These are phyloP conservation scores for Zasmidium citrigriseum DNA, from an alignment of 2,329 filamentous ascomycete genomes.

Conservation along the genomic window DNA sequence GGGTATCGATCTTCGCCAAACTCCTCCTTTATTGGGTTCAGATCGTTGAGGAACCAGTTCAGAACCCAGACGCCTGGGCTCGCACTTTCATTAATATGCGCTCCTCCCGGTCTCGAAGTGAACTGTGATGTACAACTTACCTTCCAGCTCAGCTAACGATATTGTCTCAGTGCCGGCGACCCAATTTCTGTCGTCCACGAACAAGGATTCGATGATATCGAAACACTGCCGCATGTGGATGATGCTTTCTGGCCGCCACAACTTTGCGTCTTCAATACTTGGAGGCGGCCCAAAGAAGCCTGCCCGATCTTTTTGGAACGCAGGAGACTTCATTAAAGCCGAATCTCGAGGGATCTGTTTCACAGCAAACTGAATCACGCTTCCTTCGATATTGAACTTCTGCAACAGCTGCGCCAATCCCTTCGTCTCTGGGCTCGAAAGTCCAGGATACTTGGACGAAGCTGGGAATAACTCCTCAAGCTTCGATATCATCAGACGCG, in stretches of 20 bases:
- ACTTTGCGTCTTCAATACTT: conserved; percentile 40
- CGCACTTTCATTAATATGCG: conserved; percentile 30
- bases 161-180: conserved; percentile 56
- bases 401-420: conserved; percentile 60
- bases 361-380: conserved; percentile 56
- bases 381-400: conserved; percentile 57
- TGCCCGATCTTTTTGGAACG: conserved; percentile 61
- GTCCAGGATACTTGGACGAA: conserved; percentile 23
- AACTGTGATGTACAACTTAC: conserved; percentile 3
- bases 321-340: conserved; percentile 55
- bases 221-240: conserved; percentile 57
- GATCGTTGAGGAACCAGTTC: conserved; percentile 60
- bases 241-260: conserved; percentile 57
- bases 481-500: conserved; percentile 66
- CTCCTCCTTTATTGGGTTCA: conserved; percentile 54
- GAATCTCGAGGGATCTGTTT: conserved; percentile 59
- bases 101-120: background rate
- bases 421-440: conserved; percentile 38
- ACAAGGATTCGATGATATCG: conserved; percentile 61
- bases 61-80: conserved; percentile 47
- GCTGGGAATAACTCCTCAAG: conserved; percentile 59
- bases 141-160: conserved; percentile 66
- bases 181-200: conserved; percentile 69
- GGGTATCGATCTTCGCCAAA: conserved; percentile 59
- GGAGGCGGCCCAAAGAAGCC: conserved; percentile 48